These are phyloP conservation scores for Tetratostichococcus sp. DNA, from an alignment of 139 green algal species.

Conservation along the genomic window DNA sequence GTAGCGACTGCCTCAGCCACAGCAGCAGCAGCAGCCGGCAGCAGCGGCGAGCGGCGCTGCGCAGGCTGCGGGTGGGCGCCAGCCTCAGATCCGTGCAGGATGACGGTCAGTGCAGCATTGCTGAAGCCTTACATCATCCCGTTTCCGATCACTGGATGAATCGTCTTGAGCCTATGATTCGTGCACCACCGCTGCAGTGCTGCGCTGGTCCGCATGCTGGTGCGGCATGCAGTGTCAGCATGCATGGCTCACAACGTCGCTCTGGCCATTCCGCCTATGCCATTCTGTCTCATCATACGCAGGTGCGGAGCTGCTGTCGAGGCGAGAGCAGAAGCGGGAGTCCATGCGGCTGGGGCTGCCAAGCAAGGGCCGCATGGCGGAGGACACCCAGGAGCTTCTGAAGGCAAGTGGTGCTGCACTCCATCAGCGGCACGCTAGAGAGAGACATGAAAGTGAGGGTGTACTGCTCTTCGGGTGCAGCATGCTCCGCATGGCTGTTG, in stretches of 20 bases:
- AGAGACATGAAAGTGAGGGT: too few relatives aligned
- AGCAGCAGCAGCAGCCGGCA: not conserved
- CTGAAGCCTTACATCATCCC: too few relatives aligned
- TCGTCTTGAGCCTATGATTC: too few relatives aligned
- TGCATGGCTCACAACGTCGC: too few relatives aligned
- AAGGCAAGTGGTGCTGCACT: constrained; percentile 63
- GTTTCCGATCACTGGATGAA: too few relatives aligned
- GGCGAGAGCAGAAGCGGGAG: not conserved
- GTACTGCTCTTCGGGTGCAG: too few relatives aligned
- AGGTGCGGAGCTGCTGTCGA: not conserved
- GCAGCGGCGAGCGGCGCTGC: not conserved
- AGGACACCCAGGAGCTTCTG: constrained; percentile 93
- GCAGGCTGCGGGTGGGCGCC: not conserved
- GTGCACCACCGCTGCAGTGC: too few relatives aligned
- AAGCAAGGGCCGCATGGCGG: constrained; percentile 96
- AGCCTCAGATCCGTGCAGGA: not conserved
- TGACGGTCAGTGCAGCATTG: not conserved
- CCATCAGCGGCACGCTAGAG: too few relatives aligned
- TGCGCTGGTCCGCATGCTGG: too few relatives aligned
- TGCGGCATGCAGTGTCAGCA: too few relatives aligned
- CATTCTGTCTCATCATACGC: not conserved
- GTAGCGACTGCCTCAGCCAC: not conserved
- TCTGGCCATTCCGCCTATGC: too few relatives aligned
- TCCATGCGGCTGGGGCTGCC: constrained; percentile 82
- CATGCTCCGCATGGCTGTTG: too few relatives aligned